Evolutionary conservation across 1,284 basidiomycete genomes (phyloP).

Genomic region (Pseudozyma sp.): DNA sequence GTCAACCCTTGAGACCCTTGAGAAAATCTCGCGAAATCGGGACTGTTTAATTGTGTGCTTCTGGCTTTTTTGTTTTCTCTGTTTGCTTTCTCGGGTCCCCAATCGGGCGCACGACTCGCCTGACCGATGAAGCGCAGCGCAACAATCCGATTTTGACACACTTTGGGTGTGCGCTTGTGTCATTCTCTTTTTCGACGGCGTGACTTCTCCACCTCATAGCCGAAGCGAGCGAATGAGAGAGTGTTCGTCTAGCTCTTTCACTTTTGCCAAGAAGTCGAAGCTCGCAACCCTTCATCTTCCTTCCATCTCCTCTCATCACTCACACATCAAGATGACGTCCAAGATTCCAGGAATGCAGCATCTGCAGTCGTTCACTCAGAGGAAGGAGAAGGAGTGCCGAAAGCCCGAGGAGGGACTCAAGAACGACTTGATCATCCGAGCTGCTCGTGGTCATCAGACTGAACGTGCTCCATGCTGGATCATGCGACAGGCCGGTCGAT

Average conservation of each 20-base stretch:
- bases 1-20: too few species aligned
- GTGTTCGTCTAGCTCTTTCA: too few species aligned
- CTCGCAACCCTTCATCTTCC: neutral
- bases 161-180: too few species aligned
- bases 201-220: neutral
- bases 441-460: constrained; percentile 86
- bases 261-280: neutral
- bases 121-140: too few species aligned
- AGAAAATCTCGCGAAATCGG: too few species aligned
- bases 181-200: too few species aligned
- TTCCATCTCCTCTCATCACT: neutral
- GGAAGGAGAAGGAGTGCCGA: constrained; percentile 51
- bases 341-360: constrained; percentile 60
- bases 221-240: too few species aligned
- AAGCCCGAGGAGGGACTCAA: constrained; percentile 72
- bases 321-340: constrained; percentile 29
- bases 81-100: too few species aligned
- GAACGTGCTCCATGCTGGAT: constrained; percentile 97
- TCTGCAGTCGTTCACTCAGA: constrained; percentile 57
- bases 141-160: too few species aligned
- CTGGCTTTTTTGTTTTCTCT: too few species aligned
- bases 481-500: constrained; percentile 97
- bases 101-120: too few species aligned
- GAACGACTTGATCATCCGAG: constrained; percentile 90
- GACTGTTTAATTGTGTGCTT: too few species aligned